Conservation (phyloP, 495 filamentous ascomycete species). For the Cercophora samala region DNA sequence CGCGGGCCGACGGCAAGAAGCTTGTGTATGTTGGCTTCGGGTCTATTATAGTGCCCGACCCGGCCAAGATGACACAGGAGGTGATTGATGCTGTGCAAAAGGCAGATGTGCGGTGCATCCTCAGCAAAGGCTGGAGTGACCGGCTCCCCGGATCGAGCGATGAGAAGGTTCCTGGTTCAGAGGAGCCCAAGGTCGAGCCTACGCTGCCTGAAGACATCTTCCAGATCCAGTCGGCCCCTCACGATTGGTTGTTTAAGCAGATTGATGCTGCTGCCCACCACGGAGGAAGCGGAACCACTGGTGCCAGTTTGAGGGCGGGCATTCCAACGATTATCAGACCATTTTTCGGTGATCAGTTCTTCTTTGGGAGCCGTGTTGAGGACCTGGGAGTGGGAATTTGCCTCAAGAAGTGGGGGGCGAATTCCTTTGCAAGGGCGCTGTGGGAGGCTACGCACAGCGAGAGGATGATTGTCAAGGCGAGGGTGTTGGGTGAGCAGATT, state of each 20-base stretch:
- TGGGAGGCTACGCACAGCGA: conserved; percentile 88
- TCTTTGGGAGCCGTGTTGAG: conserved; percentile 85
- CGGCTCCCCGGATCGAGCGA: conserved; percentile 41
- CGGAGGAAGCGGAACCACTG: conserved; percentile 92
- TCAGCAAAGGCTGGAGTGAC: conserved; percentile 99
- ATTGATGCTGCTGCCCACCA: conserved; percentile 95
- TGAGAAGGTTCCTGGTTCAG: conserved; percentile 43
- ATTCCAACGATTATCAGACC: conserved; percentile 94
- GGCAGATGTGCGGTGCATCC: conserved; percentile 90
- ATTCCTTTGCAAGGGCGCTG: conserved; percentile 75
- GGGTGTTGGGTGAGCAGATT: conserved; percentile 77
- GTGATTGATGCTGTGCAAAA: conserved; percentile 87
- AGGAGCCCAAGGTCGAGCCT: conserved; percentile 55
- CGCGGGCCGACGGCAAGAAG: conserved; percentile 79
- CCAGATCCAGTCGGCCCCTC: conserved; percentile 85
- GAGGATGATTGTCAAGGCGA: conserved; percentile 84
- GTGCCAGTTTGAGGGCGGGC: conserved; percentile 86
- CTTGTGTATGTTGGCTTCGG: conserved; percentile 97
- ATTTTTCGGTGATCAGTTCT: conserved; percentile 97
- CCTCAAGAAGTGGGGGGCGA: conserved; percentile 83
- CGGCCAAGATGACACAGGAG: conserved; percentile 78
- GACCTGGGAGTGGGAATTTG: conserved; percentile 89
- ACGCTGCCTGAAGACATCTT: conserved; percentile 75
- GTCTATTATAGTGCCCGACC: conserved; percentile 91
- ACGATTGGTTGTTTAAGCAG: conserved; percentile 94